Evolutionary conservation across 148 eudicot genomes (phyloP).

Genomic region (Dianthus caryophyllus): DNA sequence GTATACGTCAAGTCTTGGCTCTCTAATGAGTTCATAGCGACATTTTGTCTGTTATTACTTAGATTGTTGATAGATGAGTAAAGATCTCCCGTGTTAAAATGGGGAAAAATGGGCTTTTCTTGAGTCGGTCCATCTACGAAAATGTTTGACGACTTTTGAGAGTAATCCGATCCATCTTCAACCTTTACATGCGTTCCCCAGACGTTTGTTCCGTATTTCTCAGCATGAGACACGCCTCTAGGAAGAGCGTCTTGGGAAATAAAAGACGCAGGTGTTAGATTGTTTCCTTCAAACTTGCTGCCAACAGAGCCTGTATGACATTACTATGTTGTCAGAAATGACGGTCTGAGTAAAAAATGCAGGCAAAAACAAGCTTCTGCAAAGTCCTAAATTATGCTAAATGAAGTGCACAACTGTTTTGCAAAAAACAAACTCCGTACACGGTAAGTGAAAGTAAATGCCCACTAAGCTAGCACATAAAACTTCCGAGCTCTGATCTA

Average conservation of each 20-base stretch:
- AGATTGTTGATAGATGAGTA: conserved; percentile 16
- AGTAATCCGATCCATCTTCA: conserved; percentile 33
- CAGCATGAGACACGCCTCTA: conserved; percentile 17
- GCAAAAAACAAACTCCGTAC: not conserved
- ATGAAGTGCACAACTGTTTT: not conserved
- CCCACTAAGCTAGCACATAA: too few relatives aligned
- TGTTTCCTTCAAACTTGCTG: conserved; percentile 35
- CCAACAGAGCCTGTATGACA: conserved; percentile 31
- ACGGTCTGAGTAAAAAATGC: not conserved
- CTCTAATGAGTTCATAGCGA: conserved; percentile 25
- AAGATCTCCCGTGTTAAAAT: conserved; percentile 12
- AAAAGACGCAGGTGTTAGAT: conserved; percentile 38
- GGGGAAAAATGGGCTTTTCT: conserved; percentile 26
- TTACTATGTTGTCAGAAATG: conserved; percentile 3
- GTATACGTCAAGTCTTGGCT: conserved; percentile 28
- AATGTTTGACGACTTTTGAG: conserved; percentile 26
- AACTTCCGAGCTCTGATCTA: too few relatives aligned
- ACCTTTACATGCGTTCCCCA: conserved; percentile 34
- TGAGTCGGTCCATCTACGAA: conserved; percentile 28
- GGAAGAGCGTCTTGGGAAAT: conserved; percentile 41
- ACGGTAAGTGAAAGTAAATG: too few relatives aligned
- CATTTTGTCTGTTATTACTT: conserved; percentile 20
- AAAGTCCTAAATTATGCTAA: not conserved
- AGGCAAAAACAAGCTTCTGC: not conserved
- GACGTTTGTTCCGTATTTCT: conserved; percentile 26